phyloP scores from a whole-genome alignment of 805 yeast species.

The Saccharomycopsis babjevae region DNA sequence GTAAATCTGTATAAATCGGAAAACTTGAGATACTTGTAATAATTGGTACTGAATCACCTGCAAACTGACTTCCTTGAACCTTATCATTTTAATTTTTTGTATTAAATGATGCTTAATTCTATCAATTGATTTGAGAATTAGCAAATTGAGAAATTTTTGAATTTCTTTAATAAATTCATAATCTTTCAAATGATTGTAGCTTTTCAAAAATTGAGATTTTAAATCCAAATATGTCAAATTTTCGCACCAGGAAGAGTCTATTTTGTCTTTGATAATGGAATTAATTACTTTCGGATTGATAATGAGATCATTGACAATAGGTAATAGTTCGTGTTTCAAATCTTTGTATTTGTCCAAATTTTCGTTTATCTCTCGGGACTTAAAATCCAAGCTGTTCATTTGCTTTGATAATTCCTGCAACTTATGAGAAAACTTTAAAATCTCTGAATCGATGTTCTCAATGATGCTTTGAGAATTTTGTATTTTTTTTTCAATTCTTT shows the following conservation, averaged over 20 bases:
- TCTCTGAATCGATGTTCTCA: constrained; percentile 26
- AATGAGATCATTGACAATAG: constrained; percentile 63
- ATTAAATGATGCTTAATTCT: constrained; percentile 64
- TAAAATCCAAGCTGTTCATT: constrained; percentile 47
- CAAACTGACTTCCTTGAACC: constrained; percentile 54
- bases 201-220: constrained; percentile 33
- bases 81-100: constrained; percentile 50
- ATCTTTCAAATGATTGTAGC: constrained; percentile 30
- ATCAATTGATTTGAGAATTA: constrained; percentile 59
- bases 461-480: constrained; percentile 17
- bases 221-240: constrained; percentile 49
- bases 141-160: constrained; percentile 32
- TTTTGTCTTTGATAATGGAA: constrained; percentile 46
- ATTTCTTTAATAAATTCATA: constrained; percentile 20
- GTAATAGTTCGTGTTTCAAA: constrained; percentile 48
- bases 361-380: constrained; percentile 38
- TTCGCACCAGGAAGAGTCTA: constrained; percentile 57
- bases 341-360: constrained; percentile 39
- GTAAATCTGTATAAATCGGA: constrained; percentile 42
- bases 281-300: constrained; percentile 64
- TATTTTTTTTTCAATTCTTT: neutral
- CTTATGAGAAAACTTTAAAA: constrained; percentile 41
- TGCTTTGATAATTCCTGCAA: constrained; percentile 47
- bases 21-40: constrained; percentile 52
- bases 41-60: constrained; percentile 65